Conservation (phyloP, 164 flowering plant genomes). For the Vitis vinifera region DNA sequence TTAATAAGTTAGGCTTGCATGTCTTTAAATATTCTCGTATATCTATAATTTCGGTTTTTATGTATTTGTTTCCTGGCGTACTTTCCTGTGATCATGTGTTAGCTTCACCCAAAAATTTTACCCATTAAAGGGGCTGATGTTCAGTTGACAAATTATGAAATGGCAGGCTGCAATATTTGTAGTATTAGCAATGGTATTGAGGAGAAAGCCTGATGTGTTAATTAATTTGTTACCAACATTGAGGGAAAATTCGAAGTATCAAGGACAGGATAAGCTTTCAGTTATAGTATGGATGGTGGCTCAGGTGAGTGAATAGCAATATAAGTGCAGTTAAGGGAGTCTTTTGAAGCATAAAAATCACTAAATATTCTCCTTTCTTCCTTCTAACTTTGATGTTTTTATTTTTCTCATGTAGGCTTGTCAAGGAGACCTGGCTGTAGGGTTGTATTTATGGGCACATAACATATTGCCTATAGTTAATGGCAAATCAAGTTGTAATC, state of each 20-base stretch:
- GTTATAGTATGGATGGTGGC: conserved; percentile 65
- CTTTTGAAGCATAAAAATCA: too few species aligned
- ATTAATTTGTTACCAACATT: conserved; percentile 45
- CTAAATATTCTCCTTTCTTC: too few species aligned
- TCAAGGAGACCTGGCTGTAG: conserved; percentile 79
- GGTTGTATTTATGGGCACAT: conserved; percentile 72
- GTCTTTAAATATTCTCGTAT: too few species aligned
- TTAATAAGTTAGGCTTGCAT: too few species aligned
- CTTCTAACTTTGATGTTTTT: too few species aligned
- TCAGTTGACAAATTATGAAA: conserved; percentile 6
- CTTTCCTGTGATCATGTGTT: too few species aligned
- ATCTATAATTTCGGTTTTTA: too few species aligned
- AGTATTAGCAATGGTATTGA: conserved; percentile 69
- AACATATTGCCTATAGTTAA: conserved; percentile 61
- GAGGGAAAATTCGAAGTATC: conserved; percentile 66
- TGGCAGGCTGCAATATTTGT: conserved; percentile 88
- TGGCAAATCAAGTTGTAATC: conserved; percentile 67
- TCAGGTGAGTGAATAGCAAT: conserved; percentile 49
- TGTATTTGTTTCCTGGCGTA: too few species aligned
- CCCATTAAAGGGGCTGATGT: not conserved
- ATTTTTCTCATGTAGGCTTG: conserved; percentile 43
- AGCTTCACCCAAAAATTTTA: too few species aligned
- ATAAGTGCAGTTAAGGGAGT: too few species aligned
- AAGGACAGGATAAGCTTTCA: conserved; percentile 91
- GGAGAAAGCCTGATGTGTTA: conserved; percentile 80